Conservation (phyloP, 2,329 filamentous ascomycete species). For the Aspergillus carbonarius region DNA sequence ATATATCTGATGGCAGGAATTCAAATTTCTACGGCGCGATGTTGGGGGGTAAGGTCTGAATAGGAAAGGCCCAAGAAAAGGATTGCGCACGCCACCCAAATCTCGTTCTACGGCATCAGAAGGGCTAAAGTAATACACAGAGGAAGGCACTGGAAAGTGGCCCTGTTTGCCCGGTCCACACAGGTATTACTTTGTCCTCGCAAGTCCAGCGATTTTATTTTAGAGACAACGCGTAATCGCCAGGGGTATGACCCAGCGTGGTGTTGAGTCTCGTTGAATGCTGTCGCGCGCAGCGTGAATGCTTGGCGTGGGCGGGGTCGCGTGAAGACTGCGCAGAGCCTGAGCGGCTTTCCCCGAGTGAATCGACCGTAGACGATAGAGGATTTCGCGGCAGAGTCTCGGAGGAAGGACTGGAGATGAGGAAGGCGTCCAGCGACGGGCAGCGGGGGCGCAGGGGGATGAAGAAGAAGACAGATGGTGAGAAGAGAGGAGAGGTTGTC, state of each 20-base stretch:
- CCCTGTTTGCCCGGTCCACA: slow-evolving; percentile 27
- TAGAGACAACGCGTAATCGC: slow-evolving; percentile 18
- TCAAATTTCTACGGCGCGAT: slow-evolving; percentile 41
- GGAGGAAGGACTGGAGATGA: neutral
- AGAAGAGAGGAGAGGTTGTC: slow-evolving; percentile 12
- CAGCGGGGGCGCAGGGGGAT: neutral
- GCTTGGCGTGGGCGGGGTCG: slow-evolving; percentile 32
- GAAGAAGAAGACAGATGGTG: slow-evolving; percentile 8
- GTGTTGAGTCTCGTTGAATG: slow-evolving; percentile 20
- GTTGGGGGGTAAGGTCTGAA: slow-evolving; percentile 17
- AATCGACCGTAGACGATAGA: neutral
- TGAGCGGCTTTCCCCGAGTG: neutral
- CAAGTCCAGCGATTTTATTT: slow-evolving; percentile 22
- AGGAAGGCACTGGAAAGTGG: slow-evolving; percentile 32
- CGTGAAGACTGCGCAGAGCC: slow-evolving; percentile 17
- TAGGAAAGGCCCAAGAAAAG: slow-evolving; percentile 16
- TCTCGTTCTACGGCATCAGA: slow-evolving; percentile 43
- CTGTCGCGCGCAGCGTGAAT: slow-evolving; percentile 28
- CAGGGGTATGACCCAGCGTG: slow-evolving; percentile 16
- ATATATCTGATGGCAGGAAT: slow-evolving; percentile 21
- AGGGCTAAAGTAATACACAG: slow-evolving; percentile 43
- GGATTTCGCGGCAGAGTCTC: neutral
- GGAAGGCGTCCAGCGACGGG: neutral
- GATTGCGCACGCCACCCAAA: slow-evolving; percentile 28
- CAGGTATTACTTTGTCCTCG: slow-evolving; percentile 35